Evolutionary conservation across 495 filamentous ascomycete genomes (phyloP).

Genomic region (Lasiosphaeria ovina): DNA sequence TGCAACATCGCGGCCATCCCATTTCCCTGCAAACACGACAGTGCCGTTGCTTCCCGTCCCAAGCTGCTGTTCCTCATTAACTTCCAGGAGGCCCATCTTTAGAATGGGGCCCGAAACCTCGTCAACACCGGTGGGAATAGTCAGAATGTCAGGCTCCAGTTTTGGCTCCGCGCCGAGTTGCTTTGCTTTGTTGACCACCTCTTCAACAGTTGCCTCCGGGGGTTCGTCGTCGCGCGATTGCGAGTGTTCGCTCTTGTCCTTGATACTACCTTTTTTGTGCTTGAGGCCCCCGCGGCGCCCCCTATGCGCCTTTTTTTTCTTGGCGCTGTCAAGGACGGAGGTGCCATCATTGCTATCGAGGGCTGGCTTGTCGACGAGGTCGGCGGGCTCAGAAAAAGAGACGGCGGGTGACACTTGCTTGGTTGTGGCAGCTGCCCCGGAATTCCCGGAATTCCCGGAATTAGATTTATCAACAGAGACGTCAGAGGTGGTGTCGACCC

Average conservation of each 20-base stretch:
- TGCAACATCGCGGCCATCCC: constrained; percentile 87
- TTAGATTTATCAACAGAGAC: background rate
- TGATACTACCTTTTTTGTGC: constrained; percentile 56
- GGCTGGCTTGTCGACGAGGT: constrained; percentile 25
- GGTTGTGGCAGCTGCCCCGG: background rate
- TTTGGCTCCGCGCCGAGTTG: constrained; percentile 46
- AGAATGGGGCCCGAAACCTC: constrained; percentile 59
- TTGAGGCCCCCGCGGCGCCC: constrained; percentile 78
- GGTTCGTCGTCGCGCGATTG: constrained; percentile 43
- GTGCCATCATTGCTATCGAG: constrained; percentile 40
- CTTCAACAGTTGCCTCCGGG: constrained; percentile 39
- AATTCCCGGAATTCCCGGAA: background rate
- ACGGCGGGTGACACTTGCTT: constrained; percentile 8
- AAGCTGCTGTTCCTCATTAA: constrained; percentile 69
- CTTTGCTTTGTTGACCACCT: constrained; percentile 45
- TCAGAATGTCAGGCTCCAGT: constrained; percentile 58
- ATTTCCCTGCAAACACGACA: constrained; percentile 78
- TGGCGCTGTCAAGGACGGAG: constrained; percentile 34
- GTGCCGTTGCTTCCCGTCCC: constrained; percentile 84
- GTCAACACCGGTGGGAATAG: constrained; percentile 44
- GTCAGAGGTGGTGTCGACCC: background rate
- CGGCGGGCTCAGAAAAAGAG: constrained; percentile 14
- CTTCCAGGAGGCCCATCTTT: constrained; percentile 69
- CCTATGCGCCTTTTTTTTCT: constrained; percentile 77
- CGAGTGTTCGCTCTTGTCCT: constrained; percentile 39